Conservation (phyloP, 192 early-diverging fungal genomes). For the Entomortierella parvispora region DNA sequence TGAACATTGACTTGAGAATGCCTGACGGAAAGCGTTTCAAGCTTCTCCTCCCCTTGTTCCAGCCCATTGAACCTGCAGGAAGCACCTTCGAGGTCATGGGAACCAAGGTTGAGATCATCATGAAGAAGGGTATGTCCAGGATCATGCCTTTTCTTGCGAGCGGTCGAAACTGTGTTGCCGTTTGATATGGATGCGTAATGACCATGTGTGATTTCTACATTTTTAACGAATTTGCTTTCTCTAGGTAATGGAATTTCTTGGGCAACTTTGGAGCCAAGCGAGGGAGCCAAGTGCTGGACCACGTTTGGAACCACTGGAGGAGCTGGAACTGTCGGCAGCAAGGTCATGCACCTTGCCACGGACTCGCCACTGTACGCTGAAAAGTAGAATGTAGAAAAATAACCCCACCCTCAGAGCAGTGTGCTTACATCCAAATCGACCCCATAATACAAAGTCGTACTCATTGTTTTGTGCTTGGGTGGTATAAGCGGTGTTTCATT, state of each 20-base stretch:
- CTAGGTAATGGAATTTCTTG: constrained; percentile 82
- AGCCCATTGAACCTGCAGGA: constrained; percentile 75
- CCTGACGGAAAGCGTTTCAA: constrained; percentile 78
- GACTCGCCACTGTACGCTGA: constrained; percentile 56
- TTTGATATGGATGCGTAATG: too few relatives aligned
- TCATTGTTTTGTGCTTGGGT: too few relatives aligned
- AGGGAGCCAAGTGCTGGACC: constrained; percentile 76
- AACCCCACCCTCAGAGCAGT: too few relatives aligned
- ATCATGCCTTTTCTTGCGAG: too few relatives aligned
- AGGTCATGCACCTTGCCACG: constrained; percentile 65
- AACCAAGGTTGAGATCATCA: constrained; percentile 83
- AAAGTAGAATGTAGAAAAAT: constrained; percentile 22
- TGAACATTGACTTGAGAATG: constrained; percentile 84
- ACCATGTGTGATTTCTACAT: too few relatives aligned
- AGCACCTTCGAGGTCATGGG: constrained; percentile 73
- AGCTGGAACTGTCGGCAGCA: constrained; percentile 70
- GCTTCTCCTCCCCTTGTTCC: constrained; percentile 74
- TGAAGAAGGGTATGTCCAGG: constrained; percentile 70
- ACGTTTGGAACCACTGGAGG: constrained; percentile 85
- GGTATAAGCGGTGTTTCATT: too few relatives aligned
- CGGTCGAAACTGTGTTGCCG: too few relatives aligned
- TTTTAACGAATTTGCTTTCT: too few relatives aligned
- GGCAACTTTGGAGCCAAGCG: constrained; percentile 78
- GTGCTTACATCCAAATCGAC: too few relatives aligned
- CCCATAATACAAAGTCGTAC: too few relatives aligned